Base-by-base conservation (phyloP, 805 yeast genomes). In the Saccharomycopsis vini region DNA sequence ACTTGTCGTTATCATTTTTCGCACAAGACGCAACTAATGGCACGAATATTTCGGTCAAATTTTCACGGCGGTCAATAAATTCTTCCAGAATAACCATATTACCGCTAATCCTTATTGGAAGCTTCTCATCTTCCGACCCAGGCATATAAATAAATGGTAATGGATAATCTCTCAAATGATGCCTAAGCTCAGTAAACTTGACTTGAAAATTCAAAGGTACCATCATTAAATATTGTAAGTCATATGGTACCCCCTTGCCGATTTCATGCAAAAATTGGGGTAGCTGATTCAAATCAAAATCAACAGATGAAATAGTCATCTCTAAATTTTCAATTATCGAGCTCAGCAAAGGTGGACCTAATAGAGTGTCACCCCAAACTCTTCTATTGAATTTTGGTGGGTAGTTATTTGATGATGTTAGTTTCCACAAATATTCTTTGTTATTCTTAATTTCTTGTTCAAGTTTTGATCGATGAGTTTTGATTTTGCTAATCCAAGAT, bases 111-210 rank as follows among this genome's bases (percentile, higher is more conserved):
- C 63, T 20, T 2, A 38, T 19, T 48, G 40, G 67, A 24, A 24
- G 10, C 28, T 24, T 24, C 51, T 19, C 34, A 12, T 36, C 29
- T n/a, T 20, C 50, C 41, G 36, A 39, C 12, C 19, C 29, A 18
- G 44, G 39, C 13, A 62, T 43, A 50, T 78, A 77, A 6, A 85
- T 59, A 40, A 89, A 62, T 0, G 97, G 97, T 13, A 90, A 55
- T 0, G 97, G 97, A 56, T 82, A 87, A 55, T 89, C 97, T 43
- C 92, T 66, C 47, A 89, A 53, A 56, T 84, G 90, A 53, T 78
- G 69, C 47, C 92, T 63, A 10, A 79, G 57, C 54, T 86, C 94
- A 3, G 64, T 62, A 31, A 84, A 64, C 13, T 63, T 67, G 40
- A 84, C 63, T 43, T 79, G 74, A 12, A 82, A 35, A 57, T 65